phyloP scores from a whole-genome alignment of 345 rosid species.

The Corymbia maculata region DNA sequence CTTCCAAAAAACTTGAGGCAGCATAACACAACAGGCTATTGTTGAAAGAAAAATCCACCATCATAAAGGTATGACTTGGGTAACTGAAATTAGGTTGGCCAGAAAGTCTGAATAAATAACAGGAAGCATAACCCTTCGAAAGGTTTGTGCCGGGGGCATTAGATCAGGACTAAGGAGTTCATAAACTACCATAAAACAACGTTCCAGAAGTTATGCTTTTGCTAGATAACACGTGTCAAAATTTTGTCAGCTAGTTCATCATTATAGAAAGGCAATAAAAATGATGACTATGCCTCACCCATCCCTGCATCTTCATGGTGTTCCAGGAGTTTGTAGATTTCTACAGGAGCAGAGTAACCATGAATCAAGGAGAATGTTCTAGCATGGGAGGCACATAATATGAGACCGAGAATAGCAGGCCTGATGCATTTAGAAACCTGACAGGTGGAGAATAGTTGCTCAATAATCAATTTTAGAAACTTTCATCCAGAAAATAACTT shows the following conservation, averaged over 20 bases:
- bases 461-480: neutral
- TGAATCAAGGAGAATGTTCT: conserved; percentile 84
- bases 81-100: neutral
- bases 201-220: neutral
- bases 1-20: neutral
- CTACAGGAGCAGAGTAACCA: conserved; percentile 81
- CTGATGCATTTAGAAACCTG: conserved; percentile 73
- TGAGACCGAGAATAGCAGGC: conserved; percentile 65
- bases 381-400: conserved; percentile 76
- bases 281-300: conserved; percentile 21
- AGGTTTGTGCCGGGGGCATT: neutral
- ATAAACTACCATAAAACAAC: neutral
- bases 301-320: conserved; percentile 78
- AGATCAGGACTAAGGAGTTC: neutral
- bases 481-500: neutral
- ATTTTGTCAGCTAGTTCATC: neutral
- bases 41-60: neutral
- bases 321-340: conserved; percentile 77
- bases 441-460: neutral
- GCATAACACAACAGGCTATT: neutral
- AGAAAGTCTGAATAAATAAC: neutral
- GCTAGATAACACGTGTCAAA: neutral
- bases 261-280: neutral
- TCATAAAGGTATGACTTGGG: neutral
- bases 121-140: neutral